Conservation (phyloP, 352 stramenopile genomes). For the Aphanomyces invadans region DNA sequence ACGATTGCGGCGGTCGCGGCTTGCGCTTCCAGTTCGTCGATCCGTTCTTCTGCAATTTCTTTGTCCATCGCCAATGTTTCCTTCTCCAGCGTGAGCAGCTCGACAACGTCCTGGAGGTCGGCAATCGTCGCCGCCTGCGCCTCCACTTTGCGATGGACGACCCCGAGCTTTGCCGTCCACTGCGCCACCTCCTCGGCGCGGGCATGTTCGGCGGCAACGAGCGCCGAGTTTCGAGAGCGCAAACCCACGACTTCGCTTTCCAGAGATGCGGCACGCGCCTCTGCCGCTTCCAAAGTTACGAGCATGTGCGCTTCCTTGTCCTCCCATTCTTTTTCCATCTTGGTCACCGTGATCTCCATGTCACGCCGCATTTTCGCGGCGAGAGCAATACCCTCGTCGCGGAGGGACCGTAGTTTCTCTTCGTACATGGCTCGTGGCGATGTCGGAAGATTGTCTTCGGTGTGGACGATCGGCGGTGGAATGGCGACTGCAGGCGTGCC, state of each 20-base stretch:
- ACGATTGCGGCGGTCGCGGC: constrained; percentile 57
- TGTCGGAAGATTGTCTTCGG: neutral
- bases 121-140: constrained; percentile 50
- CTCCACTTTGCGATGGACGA: constrained; percentile 59
- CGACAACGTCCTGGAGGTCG: constrained; percentile 75
- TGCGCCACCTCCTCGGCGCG: constrained; percentile 68
- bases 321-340: constrained; percentile 39
- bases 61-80: constrained; percentile 85
- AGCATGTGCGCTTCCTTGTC: constrained; percentile 53
- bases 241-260: constrained; percentile 61
- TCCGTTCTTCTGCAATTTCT: constrained; percentile 77
- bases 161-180: constrained; percentile 60
- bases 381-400: constrained; percentile 23
- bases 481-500: neutral
- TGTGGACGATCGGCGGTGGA: neutral
- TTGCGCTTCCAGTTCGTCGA: constrained; percentile 62
- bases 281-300: constrained; percentile 43
- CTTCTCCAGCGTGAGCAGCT: constrained; percentile 81
- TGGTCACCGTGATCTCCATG: constrained; percentile 14
- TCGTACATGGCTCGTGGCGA: constrained; percentile 10
- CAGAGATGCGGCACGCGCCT: constrained; percentile 45
- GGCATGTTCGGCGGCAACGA: constrained; percentile 62
- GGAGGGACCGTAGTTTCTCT: constrained; percentile 10
- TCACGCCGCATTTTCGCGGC: constrained; percentile 23
- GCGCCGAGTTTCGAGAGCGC: constrained; percentile 53